phyloP scores from a whole-genome alignment of 345 rosid genomes.

The Camelina sativa region DNA sequence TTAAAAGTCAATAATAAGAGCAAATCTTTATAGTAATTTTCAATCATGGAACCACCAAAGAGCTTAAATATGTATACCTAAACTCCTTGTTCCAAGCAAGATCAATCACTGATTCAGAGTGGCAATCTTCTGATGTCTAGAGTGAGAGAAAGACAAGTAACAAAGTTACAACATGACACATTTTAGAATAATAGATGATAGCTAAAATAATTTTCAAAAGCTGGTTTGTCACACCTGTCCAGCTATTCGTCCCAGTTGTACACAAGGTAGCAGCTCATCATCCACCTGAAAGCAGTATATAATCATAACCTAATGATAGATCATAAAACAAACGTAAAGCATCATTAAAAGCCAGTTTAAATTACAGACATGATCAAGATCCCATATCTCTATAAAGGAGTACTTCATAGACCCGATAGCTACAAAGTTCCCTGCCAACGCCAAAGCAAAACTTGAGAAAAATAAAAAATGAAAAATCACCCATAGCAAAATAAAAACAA shows the following conservation, averaged over 20 bases:
- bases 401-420: slow-evolving; percentile 81
- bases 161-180: neutral
- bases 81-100: too few relatives aligned
- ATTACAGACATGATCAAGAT: slow-evolving; percentile 76
- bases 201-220: neutral
- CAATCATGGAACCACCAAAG: too few relatives aligned
- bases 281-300: slow-evolving; percentile 52
- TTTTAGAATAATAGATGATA: neutral
- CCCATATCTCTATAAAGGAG: slow-evolving; percentile 84
- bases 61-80: too few relatives aligned
- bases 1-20: too few relatives aligned
- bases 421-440: slow-evolving; percentile 71
- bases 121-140: slow-evolving; percentile 26
- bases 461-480: neutral
- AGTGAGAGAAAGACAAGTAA: slow-evolving; percentile 45
- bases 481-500: neutral
- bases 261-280: slow-evolving; percentile 68
- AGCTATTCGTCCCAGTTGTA: slow-evolving; percentile 59
- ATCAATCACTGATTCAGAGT: too few relatives aligned
- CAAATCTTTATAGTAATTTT: too few relatives aligned
- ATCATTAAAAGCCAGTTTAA: neutral
- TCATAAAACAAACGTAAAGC: neutral
- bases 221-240: slow-evolving; percentile 46
- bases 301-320: slow-evolving; percentile 15
- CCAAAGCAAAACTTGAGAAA: neutral